A percentile compares a stretch with the other conserved stretches of the same genome.
These are phyloP conservation scores for Fusarium fracticaudum DNA, from an alignment of 2,329 filamentous ascomycete species.

Conservation along the genomic window DNA sequence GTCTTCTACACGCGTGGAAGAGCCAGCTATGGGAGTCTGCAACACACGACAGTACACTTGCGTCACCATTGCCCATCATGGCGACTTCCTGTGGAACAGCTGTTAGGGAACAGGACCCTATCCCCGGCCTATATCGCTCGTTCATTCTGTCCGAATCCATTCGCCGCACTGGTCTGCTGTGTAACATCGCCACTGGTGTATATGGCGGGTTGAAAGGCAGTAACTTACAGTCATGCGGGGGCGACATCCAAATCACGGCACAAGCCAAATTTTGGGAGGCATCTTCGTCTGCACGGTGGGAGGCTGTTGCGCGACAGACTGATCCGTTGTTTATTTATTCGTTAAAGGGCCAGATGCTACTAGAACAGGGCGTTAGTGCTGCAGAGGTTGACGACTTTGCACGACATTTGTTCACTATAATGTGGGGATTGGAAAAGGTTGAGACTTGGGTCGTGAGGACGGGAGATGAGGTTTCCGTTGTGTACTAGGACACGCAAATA, in stretches of 20 bases:
- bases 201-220: background rate
- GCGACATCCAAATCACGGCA: background rate
- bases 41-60: background rate
- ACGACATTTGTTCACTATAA: background rate
- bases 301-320: background rate
- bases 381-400: background rate
- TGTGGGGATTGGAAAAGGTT: background rate
- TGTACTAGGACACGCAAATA: too few relatives aligned
- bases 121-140: rapidly evolving
- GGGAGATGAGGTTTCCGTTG: background rate
- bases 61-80: background rate
- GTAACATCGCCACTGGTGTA: background rate
- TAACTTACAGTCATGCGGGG: background rate
- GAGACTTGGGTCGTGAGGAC: background rate
- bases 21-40: background rate
- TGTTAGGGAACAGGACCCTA: background rate
- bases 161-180: background rate
- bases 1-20: background rate
- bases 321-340: background rate
- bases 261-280: background rate
- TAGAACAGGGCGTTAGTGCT: rapidly evolving
- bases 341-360: rapidly evolving
- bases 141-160: background rate
- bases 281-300: background rate
- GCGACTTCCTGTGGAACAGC: rapidly evolving